These are phyloP conservation scores for Chlorella sp. DNA, from an alignment of 139 green algal species.

Conservation along the genomic window DNA sequence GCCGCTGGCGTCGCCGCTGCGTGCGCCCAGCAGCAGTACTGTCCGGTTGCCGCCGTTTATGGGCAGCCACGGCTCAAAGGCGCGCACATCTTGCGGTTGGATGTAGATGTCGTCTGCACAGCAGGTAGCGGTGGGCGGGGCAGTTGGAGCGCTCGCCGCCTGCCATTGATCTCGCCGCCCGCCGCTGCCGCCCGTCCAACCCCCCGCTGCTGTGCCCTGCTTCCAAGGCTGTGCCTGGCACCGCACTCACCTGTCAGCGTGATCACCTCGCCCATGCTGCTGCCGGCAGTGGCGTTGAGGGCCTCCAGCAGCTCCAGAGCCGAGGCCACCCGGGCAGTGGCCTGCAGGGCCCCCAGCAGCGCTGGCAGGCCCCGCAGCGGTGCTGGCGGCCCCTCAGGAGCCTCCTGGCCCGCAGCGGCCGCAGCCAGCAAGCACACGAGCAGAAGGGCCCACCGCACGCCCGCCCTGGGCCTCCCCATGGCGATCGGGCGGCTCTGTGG, in stretches of 20 bases:
- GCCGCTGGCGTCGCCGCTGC: no score
- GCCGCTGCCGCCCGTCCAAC: no score
- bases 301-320: neutral
- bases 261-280: neutral
- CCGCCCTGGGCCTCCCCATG: no score
- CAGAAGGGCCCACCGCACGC: no score
- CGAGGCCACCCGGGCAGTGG: neutral
- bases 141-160: no score
- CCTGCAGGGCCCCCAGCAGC: neutral
- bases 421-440: no score
- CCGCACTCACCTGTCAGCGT: neutral
- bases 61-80: neutral
- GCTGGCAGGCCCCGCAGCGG: neutral
- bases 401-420: no score
- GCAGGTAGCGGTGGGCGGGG: neutral
- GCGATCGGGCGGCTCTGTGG: no score
- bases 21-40: neutral
- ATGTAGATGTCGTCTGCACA: neutral
- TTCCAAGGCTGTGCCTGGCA: neutral
- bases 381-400: neutral
- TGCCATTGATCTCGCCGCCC: no score
- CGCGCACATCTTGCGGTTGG: neutral
- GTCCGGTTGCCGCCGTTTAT: conserved; percentile 12
- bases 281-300: neutral
- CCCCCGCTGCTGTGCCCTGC: neutral